phyloP scores from a whole-genome alignment of 2,329 filamentous ascomycete species.

The Pyricularia pennisetigena region DNA sequence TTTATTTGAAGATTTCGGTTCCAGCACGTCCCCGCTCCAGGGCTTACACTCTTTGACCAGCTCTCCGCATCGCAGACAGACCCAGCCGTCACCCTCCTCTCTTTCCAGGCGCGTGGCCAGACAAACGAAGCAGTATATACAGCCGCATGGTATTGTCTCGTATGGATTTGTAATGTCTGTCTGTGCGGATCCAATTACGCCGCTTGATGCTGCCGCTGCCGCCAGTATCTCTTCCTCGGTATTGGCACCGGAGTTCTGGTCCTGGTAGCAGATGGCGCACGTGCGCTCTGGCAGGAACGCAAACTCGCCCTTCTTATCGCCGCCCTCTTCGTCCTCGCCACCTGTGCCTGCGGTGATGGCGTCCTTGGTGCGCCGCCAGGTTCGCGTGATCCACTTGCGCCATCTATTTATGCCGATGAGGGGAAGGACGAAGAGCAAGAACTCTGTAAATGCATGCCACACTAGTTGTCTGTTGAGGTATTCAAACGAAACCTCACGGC shows the following conservation, averaged over 20 bases:
- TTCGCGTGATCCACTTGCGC: constrained; percentile 77
- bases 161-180: constrained; percentile 97
- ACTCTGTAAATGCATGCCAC: constrained; percentile 99
- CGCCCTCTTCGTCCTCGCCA: constrained; percentile 33
- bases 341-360: constrained; percentile 42
- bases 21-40: constrained; percentile 84
- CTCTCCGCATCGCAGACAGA: constrained; percentile 80
- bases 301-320: constrained; percentile 59
- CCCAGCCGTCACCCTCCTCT: constrained; percentile 92
- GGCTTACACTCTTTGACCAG: constrained; percentile 76
- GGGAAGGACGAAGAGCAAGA: constrained; percentile 92
- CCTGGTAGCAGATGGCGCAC: constrained; percentile 93
- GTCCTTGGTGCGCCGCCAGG: constrained; percentile 73
- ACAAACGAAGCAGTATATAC: constrained; percentile 94
- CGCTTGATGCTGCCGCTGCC: constrained; percentile 56
- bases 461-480: constrained; percentile 96
- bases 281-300: constrained; percentile 85
- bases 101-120: constrained; percentile 81
- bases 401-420: constrained; percentile 91
- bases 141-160: constrained; percentile 79
- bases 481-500: constrained; percentile 90
- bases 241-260: constrained; percentile 64
- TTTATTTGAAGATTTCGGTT: constrained; percentile 23
- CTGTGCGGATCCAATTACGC: constrained; percentile 76
- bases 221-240: constrained; percentile 67